Base-by-base conservation (phyloP, 805 yeast genomes). In the Limtongozyma cylindracea region DNA sequence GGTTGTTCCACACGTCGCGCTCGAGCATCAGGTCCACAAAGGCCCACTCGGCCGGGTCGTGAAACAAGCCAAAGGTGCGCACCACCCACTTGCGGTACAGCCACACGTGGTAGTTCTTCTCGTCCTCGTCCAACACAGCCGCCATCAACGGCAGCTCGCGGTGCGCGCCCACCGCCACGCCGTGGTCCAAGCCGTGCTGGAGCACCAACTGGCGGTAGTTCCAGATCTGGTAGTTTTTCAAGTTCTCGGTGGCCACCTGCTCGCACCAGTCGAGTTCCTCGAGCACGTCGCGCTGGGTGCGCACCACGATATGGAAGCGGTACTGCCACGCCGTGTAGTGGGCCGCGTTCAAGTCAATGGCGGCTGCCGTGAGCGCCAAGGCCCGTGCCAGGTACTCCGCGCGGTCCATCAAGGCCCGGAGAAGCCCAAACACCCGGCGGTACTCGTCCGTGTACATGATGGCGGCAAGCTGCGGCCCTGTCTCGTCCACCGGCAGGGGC, bases 181-280 rank as follows among this genome's bases (percentile, higher is more conserved):
- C 31, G 5, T 21, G 14, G 29, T 25, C 22, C 27, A 23, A 20
- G 12, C 24, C 25, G 9, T 16, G 21, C 19, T 53, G 53, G 24
- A 72, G 45, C 6, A 84, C 38, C 16, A 65, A 47, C 35, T 72
- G 82, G 25, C 95, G 59, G 37, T 84, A 82, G 33, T 82, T 76
- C 95, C 96, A 88, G n/a, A 84, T 71, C 42, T 88, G 98, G 45
- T 88, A 88, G 48, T 82, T 84, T 41, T 88, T 88, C 19, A 82
- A 72, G 39, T 73, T 71, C 8, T 58, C 66, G 21, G 72, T 37
- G 0, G 92, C 82, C 17, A 76, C 47, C 16, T 52, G 52, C 33
- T 76, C 88, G 29, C 78, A 56, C 93, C 93, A 78, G 18, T 61
- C 61, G 18, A 78, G 49, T 35, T 84, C 92, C 10, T 50, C 45